Evolutionary conservation across 495 filamentous ascomycete species (phyloP), one percentile per base, ranked within the genome.

Genomic region (Neohortaea acidophila): DNA sequence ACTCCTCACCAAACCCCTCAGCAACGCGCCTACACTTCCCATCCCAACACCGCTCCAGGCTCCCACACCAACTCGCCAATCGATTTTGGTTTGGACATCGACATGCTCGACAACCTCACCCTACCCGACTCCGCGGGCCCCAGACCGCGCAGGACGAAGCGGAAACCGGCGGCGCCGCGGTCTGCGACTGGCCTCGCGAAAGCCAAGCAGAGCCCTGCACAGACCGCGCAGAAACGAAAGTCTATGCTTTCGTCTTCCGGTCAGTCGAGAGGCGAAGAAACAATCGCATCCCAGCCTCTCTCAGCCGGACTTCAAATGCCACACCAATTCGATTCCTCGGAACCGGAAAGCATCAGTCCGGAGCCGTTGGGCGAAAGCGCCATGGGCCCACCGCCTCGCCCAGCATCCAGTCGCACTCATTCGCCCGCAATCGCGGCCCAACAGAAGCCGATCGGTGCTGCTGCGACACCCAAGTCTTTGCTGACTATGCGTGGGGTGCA

Each of bases 201-300:
- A 24, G 45, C 51, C 21, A 76, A 79, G 38, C 81, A 87, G 55
- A 92, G 84, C 2, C 85, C 87, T 1, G 85, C 83, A 26, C 77
- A 83, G 24, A 92, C 87, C 52, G 77, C 84, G 0, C 68, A 80
- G 41, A 61, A 59, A 36, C 72, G 76, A 41, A 70, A 71, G 53
- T 77, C 31, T 23, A 22, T 9, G 25, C 25, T 23, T 37, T 24
- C 39, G 49, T 32, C 43, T 48, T 20, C 51, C 53, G 22, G 49
- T 26, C 45, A 14, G 49, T 38, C 14, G n/a, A 25, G n/a, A n/a
- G n/a, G n/a, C n/a, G n/a, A n/a, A n/a, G n/a, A n/a, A n/a, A n/a
- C n/a, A n/a, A n/a, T n/a, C n/a, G n/a, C n/a, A 11, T 11, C 20
- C 1, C 43, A 41, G 23, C 38, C 44, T 3, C 14, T 34, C 1